Conservation (phyloP, 352 stramenopile genomes). For the Phytophthora chlamydospora region DNA sequence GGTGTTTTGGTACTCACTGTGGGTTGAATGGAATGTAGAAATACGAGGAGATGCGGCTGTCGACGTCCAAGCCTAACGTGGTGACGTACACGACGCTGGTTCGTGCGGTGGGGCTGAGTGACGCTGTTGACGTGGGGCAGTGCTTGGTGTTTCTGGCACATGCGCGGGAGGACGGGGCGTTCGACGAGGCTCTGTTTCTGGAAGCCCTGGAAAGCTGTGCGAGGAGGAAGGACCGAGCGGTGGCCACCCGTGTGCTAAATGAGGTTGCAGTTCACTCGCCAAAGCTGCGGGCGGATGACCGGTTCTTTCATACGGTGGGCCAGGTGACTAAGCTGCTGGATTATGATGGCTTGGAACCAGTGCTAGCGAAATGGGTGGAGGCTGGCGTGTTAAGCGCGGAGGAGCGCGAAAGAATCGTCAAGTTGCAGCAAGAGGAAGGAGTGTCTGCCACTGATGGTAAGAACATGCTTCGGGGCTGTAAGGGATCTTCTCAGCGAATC, state of each 20-base stretch:
- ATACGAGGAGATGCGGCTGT: conserved; percentile 70
- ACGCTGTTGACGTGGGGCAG: conserved; percentile 37
- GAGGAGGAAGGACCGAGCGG: conserved; percentile 38
- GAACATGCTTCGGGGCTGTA: background rate
- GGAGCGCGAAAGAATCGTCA: conserved; percentile 35
- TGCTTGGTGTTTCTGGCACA: conserved; percentile 57
- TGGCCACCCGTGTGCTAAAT: conserved; percentile 41
- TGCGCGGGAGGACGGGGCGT: conserved; percentile 53
- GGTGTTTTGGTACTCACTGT: background rate
- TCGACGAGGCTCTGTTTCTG: conserved; percentile 67
- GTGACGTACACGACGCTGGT: conserved; percentile 81
- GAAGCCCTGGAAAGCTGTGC: conserved; percentile 68
- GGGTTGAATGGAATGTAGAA: conserved; percentile 27
- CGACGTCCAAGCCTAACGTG: conserved; percentile 69
- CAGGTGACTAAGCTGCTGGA: conserved; percentile 43
- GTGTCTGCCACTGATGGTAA: conserved; percentile 20
- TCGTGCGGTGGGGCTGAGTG: conserved; percentile 49
- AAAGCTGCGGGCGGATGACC: conserved; percentile 51
- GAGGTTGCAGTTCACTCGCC: conserved; percentile 40
- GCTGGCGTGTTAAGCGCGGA: conserved; percentile 39
- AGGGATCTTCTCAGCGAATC: no score
- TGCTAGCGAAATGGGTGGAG: conserved; percentile 51
- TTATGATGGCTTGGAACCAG: conserved; percentile 27
- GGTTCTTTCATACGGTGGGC: conserved; percentile 49
- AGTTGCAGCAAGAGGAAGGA: conserved; percentile 24